phyloP scores from a whole-genome alignment of 257 asterid genomes.

The Solanum piurae region DNA sequence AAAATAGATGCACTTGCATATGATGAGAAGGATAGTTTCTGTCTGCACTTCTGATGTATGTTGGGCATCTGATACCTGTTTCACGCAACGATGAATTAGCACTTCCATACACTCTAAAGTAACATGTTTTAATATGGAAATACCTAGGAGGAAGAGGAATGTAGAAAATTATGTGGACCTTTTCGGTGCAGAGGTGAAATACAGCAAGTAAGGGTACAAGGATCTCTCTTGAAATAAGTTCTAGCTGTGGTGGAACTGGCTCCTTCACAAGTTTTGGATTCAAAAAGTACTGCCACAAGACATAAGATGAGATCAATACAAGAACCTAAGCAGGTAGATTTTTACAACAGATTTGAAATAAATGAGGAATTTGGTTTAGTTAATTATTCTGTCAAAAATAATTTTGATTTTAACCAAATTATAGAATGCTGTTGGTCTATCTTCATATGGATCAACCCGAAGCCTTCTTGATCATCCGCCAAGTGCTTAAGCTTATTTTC shows the following conservation, averaged over 20 bases:
- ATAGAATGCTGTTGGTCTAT: neutral
- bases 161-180: conserved; percentile 11
- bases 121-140: neutral
- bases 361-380: neutral
- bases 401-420: neutral
- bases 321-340: neutral
- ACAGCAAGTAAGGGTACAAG: conserved; percentile 29
- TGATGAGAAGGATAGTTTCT: conserved; percentile 16
- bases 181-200: conserved; percentile 17
- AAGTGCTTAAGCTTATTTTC: neutral
- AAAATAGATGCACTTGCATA: conserved; percentile 29
- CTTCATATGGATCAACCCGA: neutral
- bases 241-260: conserved; percentile 38
- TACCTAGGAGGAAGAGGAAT: neutral
- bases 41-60: conserved; percentile 7
- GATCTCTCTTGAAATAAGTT: conserved; percentile 28
- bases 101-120: neutral
- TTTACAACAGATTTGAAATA: neutral
- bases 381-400: neutral
- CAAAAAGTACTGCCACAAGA: conserved; percentile 24
- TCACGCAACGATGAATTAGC: neutral
- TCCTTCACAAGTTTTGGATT: conserved; percentile 30
- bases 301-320: neutral
- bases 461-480: neutral
- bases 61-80: conserved; percentile 9